Conservation (phyloP, 148 eudicot genomes). For the Chenopodium album region DNA sequence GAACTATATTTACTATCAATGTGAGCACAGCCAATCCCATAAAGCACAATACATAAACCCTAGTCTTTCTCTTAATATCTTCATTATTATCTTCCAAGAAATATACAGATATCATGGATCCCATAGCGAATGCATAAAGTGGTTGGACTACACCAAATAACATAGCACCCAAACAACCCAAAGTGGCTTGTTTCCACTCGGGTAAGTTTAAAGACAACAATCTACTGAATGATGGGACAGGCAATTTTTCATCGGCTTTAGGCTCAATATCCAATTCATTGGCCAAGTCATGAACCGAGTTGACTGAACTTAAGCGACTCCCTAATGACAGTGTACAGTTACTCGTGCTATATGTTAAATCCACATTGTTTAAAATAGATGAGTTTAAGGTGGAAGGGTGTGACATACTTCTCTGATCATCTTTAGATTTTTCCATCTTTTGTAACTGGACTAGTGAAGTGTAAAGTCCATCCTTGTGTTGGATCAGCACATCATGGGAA, state of each 20-base stretch:
- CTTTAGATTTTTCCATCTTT: constrained; percentile 32
- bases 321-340: no score
- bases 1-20: constrained; percentile 45
- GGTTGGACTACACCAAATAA: constrained; percentile 80
- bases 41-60: constrained; percentile 50
- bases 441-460: constrained; percentile 51
- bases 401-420: neutral
- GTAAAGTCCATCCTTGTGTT: constrained; percentile 37
- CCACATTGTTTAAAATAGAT: constrained; percentile 27
- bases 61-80: constrained; percentile 55
- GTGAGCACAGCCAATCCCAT: constrained; percentile 64
- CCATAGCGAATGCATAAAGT: constrained; percentile 62
- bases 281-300: no score
- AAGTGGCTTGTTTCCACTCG: constrained; percentile 67
- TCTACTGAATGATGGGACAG: constrained; percentile 60
- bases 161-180: constrained; percentile 56
- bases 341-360: neutral
- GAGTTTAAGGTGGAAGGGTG: constrained; percentile 20
- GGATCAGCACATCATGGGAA: constrained; percentile 55
- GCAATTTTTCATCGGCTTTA: neutral
- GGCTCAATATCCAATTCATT: no score
- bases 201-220: constrained; percentile 65
- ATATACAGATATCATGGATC: constrained; percentile 71
- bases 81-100: constrained; percentile 47
- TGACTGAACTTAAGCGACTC: no score